Evolutionary conservation across 2,329 filamentous ascomycete species (phyloP), one percentile per base, ranked within the genome.

Genomic region (Intubia oerlemansii): DNA sequence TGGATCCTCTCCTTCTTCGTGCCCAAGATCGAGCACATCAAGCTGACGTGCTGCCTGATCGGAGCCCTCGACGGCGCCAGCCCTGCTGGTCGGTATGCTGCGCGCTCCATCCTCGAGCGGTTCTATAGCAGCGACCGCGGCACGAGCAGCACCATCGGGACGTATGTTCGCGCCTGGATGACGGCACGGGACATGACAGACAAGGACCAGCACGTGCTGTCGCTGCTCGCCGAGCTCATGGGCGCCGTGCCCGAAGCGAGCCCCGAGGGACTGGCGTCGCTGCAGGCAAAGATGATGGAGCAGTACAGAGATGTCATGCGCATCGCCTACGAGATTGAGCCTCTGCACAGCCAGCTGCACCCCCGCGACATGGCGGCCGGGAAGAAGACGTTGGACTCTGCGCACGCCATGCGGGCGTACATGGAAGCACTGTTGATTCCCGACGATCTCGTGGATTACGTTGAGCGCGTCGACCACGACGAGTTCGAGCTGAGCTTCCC

Each of bases 401-500:
- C 24, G 30, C 15, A 19, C 20, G 8, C 34, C 18, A 29, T 25
- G 10, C 29, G 29, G 7, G 25, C 32, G 8, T 31, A 28, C 7
- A 24, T 28, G 7, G 36, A 38, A 23, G 24, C 33, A n/a, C n/a
- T 5, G 32, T n/a, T 21, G 5, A 33, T 42, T 9, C 39, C 41
- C 1, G 33, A 30, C 6, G 21, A 21, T 10, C 33, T 43, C 8
- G 32, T 28, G 27, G 37, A 39, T 17, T 27, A 32, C 4, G 29
- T 41, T 14, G 39, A 43, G 30, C 26, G 31, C 9, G 22, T 39
- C 2, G 41, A 36, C 4, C 21, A 24, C 17, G 19, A 22, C 4
- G 32, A 33, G 27, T 43, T 38, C 36, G 41, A 43, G 35, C 29
- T 43, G 8, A 36, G 32, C 28, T 43, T 42, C 29, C 35, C 38